Evolutionary conservation across 768 basidiomycete species (phyloP), one percentile per base, ranked within the genome.

Genomic region (Naganishia randhawae): DNA sequence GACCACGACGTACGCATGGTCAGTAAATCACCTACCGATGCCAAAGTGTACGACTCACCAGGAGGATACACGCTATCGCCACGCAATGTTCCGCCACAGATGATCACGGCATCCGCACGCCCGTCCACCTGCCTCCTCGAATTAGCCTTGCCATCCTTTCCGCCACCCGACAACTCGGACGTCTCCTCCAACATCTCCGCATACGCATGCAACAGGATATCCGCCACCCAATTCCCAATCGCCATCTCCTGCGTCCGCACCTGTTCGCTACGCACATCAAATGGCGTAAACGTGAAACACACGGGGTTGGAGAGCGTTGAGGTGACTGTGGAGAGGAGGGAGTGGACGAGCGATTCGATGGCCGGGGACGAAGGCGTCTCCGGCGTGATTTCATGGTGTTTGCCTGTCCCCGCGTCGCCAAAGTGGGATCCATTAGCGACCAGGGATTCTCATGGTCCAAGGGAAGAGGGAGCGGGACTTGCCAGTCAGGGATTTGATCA

Each of bases 51-150:
- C 13, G 33, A 55, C 78, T 51, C 72, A 88, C 90, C 92, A 70
- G 91, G 87, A 0, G 90, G 88, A 79, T 94, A 94, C 2, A 85
- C 81, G 0, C 89, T 88, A 76, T 95, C 92, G 6, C 92, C 92
- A 54, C 92, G 86, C 50, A 93, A 80, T 0, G 90, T 91, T 9
- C 92, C 92, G 27, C 88, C 89, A 72, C 86, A 89, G 31, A 93
- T 85, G 63, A 95, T 83, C 11, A 90, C 90, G 0, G 86, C 90
- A 74, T 94, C 90, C 0, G 90, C 86, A 86, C 90, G 13, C 84
- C 85, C 62, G 51, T 65, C 71, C 29, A 54, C 33, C 82, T 82
- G 25, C 29, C 31, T 16, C 11, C 50, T 63, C 32, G n/a, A 37
- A 39, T n/a, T 37, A 16, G 82, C 86, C 72, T 85, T 83, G 73